Percentiles rank a stretch among this genome's conserved stretches.
These are phyloP conservation scores for Fusarium cicatricum DNA, from an alignment of 2,329 filamentous ascomycete species.

Conservation along the genomic window DNA sequence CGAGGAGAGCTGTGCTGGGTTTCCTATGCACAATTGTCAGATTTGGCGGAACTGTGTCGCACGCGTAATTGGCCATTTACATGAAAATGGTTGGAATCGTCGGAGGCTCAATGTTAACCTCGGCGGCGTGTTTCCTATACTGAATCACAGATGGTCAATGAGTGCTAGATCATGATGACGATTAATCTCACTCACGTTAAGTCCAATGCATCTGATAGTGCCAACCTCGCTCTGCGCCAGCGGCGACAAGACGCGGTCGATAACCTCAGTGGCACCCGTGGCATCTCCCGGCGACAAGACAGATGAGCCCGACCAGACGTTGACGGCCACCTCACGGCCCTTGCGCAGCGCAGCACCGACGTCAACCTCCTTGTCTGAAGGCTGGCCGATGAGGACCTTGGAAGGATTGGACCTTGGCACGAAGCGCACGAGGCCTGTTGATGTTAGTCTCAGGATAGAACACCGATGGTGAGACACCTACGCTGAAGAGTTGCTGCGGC, in stretches of 20 bases:
- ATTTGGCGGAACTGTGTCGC: not conserved
- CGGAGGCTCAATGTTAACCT: conserved; percentile 61
- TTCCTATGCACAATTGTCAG: conserved; percentile 48
- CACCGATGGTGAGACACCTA: conserved; percentile 2
- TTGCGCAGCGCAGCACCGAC: conserved; percentile 65
- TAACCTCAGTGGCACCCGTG: conserved; percentile 56
- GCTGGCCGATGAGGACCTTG: conserved; percentile 64
- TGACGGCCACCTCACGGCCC: conserved; percentile 63
- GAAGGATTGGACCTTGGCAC: conserved; percentile 58
- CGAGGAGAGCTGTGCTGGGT: conserved; percentile 60
- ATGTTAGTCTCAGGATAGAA: not conserved
- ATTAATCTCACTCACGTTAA: conserved; percentile 54
- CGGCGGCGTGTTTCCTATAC: conserved; percentile 52
- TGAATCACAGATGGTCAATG: conserved; percentile 20
- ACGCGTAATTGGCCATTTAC: conserved; percentile 30
- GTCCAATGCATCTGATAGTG: conserved; percentile 65
- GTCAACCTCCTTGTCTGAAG: conserved; percentile 60
- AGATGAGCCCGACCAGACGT: conserved; percentile 65
- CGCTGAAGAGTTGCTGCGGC: conserved; percentile 36
- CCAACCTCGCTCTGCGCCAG: conserved; percentile 53
- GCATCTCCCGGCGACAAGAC: conserved; percentile 62
- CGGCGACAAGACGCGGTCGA: conserved; percentile 58
- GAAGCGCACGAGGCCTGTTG: conserved; percentile 66
- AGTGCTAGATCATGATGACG: not conserved
- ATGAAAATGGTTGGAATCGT: conserved; percentile 65